phyloP scores from a whole-genome alignment of 345 rosid genomes.

The Syzygium aqueum region DNA sequence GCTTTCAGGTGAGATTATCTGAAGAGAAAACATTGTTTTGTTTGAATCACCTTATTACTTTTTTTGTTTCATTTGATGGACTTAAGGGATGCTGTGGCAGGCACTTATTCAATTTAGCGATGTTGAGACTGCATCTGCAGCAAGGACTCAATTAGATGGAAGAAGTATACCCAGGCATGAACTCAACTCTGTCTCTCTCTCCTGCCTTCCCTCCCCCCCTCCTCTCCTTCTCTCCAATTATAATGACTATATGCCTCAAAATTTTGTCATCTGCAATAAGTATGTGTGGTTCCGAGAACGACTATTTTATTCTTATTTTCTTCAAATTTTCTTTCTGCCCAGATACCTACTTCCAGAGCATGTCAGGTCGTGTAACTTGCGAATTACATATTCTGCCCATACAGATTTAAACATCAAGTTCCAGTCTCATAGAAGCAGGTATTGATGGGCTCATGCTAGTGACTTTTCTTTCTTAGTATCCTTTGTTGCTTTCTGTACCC shows the following conservation, averaged over 20 bases:
- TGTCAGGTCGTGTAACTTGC: constrained; percentile 61
- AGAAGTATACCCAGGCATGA: constrained; percentile 87
- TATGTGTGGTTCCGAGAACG: not conserved
- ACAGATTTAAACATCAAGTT: constrained; percentile 96
- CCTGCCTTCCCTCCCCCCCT: not conserved
- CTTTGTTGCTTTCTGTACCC: constrained; percentile 1
- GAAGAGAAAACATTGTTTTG: not conserved
- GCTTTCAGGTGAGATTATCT: constrained; percentile 69
- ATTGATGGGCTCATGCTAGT: constrained; percentile 2
- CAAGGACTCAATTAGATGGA: constrained; percentile 84
- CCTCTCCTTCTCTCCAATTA: not conserved
- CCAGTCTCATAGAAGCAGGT: constrained; percentile 99
- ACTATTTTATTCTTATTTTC: not conserved
- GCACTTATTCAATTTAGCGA: constrained; percentile 91
- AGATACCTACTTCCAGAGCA: constrained; percentile 90
- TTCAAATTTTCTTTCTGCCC: not conserved
- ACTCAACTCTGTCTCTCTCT: not conserved
- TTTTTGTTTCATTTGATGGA: not conserved
- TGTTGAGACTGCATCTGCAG: constrained; percentile 79
- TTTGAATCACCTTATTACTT: not conserved
- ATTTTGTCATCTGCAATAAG: not conserved
- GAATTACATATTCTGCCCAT: constrained; percentile 95
- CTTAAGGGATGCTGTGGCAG: constrained; percentile 25
- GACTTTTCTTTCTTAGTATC: not conserved
- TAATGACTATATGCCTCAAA: not conserved